Evolutionary conservation across 164 flowering plant species (phyloP).

Genomic region (Dillenia suffruticosa): DNA sequence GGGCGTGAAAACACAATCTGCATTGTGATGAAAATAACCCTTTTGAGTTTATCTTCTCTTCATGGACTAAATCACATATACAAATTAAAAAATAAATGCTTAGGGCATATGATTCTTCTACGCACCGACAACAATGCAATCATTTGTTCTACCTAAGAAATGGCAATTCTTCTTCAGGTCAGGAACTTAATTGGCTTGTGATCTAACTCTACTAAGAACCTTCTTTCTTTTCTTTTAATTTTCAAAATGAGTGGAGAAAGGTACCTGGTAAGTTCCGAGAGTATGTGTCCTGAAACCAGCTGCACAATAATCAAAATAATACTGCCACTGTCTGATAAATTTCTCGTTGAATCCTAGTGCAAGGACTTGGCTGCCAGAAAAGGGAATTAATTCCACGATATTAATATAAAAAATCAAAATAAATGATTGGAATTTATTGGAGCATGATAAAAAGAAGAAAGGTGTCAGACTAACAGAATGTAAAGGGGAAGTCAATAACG

Average conservation of each 20-base stretch:
- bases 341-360: slow-evolving; percentile 73
- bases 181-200: no score
- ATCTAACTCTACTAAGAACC: no score
- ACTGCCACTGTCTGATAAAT: slow-evolving; percentile 93
- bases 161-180: no score
- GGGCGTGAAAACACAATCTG: slow-evolving; percentile 84
- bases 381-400: no score
- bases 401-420: no score
- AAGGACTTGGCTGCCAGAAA: slow-evolving; percentile 41
- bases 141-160: no score
- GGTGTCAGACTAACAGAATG: no score
- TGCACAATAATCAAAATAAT: slow-evolving; percentile 83
- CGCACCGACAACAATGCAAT: not conserved
- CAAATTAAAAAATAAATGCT: not conserved
- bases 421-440: no score
- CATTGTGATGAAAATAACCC: slow-evolving; percentile 1
- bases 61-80: not conserved
- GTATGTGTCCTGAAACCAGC: slow-evolving; percentile 79
- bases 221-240: not conserved
- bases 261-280: slow-evolving; percentile 88
- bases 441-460: no score
- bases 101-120: not conserved
- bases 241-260: slow-evolving; percentile 13
- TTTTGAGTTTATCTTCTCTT: not conserved
- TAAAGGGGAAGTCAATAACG: no score